Evolutionary conservation across 148 eudicot species (phyloP).

Genomic region (Pouteria glomerata): DNA sequence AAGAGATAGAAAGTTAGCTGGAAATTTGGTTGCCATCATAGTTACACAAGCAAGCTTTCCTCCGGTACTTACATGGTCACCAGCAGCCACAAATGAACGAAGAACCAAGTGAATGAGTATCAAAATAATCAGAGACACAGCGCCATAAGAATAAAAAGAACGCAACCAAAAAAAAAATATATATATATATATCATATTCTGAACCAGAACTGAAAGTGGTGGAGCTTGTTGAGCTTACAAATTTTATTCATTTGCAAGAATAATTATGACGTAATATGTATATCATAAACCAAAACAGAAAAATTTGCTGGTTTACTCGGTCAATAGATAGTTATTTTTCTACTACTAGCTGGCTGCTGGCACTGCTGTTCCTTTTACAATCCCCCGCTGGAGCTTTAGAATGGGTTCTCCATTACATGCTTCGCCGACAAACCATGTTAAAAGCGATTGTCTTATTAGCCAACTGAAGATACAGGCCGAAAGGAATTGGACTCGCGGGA

Average conservation of each 20-base stretch:
- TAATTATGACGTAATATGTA: constrained; percentile 21
- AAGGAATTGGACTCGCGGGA: constrained; percentile 38
- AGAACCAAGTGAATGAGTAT: no score
- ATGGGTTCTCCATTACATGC: constrained; percentile 11
- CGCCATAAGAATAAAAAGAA: no score
- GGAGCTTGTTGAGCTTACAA: neutral
- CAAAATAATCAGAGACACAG: no score
- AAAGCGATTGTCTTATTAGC: constrained; percentile 18
- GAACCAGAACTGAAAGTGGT: no score
- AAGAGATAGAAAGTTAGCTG: no score
- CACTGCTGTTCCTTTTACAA: constrained; percentile 7
- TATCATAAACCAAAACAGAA: constrained; percentile 19
- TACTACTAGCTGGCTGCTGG: constrained; percentile 10
- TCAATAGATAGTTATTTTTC: constrained; percentile 19
- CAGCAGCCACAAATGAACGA: no score
- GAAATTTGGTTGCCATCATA: no score
- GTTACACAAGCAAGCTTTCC: no score
- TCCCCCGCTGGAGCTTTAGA: constrained; percentile 20
- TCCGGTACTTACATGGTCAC: no score
- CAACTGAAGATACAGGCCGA: constrained; percentile 24
- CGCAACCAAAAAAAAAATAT: no score
- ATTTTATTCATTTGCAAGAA: constrained; percentile 15
- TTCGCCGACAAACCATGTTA: constrained; percentile 16
- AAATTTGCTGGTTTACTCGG: constrained; percentile 12
- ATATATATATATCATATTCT: no score